A percentile compares a stretch with the other conserved stretches of the same genome.
phyloP scores from a whole-genome alignment of 1,284 basidiomycete species.

The Cryptococcus sp. region DNA sequence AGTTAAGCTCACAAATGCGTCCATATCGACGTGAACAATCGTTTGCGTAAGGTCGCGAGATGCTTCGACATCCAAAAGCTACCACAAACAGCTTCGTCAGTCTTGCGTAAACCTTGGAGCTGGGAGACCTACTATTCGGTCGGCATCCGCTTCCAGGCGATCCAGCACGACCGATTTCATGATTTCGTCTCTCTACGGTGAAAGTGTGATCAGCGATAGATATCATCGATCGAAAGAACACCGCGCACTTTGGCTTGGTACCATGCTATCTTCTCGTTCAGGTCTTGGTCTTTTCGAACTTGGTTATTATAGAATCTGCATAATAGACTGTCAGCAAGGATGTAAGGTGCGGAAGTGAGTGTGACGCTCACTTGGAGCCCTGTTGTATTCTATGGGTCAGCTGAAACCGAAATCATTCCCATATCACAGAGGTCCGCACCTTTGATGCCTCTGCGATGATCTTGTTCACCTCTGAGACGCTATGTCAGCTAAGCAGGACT shows the following conservation, averaged over 20 bases:
- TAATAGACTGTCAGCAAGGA: neutral
- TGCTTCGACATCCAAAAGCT: conserved; percentile 76
- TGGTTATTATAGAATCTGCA: conserved; percentile 52
- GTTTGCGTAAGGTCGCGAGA: conserved; percentile 76
- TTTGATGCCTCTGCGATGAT: conserved; percentile 54
- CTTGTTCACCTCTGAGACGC: conserved; percentile 45
- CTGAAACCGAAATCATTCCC: conserved; percentile 9
- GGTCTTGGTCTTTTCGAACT: conserved; percentile 48
- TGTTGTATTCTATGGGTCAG: conserved; percentile 4
- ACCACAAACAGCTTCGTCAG: conserved; percentile 4
- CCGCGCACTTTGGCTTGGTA: conserved; percentile 45
- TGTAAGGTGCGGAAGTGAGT: neutral
- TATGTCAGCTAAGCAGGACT: conserved; percentile 6
- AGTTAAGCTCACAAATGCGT: conserved; percentile 44
- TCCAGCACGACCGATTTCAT: conserved; percentile 34
- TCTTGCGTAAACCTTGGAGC: neutral
- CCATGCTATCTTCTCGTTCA: conserved; percentile 51
- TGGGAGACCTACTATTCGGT: conserved; percentile 42
- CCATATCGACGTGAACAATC: conserved; percentile 59
- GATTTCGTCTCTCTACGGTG: conserved; percentile 45
- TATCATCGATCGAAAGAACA: neutral
- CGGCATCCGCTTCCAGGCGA: conserved; percentile 44
- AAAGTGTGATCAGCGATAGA: conserved; percentile 10
- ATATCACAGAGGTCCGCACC: conserved; percentile 15
- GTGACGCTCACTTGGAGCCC: conserved; percentile 46